Evolutionary conservation across 768 basidiomycete species (phyloP), one percentile per base, ranked within the genome.

Genomic region (Cystofilobasidium ferigula): DNA sequence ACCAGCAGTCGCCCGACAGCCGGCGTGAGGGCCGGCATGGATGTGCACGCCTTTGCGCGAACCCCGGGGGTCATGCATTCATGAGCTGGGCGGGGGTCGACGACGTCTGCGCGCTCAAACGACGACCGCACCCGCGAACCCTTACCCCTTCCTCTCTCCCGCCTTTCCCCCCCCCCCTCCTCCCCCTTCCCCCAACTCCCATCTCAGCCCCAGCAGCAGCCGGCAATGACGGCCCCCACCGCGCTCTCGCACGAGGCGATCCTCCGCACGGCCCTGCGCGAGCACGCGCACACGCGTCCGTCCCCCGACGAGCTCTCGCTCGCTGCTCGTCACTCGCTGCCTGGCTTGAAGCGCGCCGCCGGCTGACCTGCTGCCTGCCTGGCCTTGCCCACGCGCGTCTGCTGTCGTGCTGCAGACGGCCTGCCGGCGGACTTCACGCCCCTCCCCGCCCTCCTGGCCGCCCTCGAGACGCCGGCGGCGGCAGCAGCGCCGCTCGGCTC

Each of bases 401-500:
- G n/a, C n/a, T n/a, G n/a, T n/a, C n/a, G n/a, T 40, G 20, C 35
- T 18, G 36, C 57, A 59, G 35, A 26, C 48, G 3, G 6, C 10
- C 48, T 8, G 7, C 48, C 48, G n/a, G 26, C 48, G 6, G 48
- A 51, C 16, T 13, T 51, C 6, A 9, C 57, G 20, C 35, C 26
- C 14, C n/a, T 59, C 3, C 34, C 30, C 18, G 57, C n/a, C 22
- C 57, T 59, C 35, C 30, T 38, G 2, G 32, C 57, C 9, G 18
- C 57, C 30, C 36, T 32, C 22, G 8, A 30, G 35, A 3, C 42
- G 20, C 3, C 24, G 38, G n/a, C n/a, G 9, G 20, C 4, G 16
- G 0, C 16, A 57, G 9, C 16, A 66, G 43, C 64, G 62, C 30
- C 45, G 60, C 16, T 68, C 63, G 30, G 22, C 5, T 1, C 64